These are phyloP conservation scores for Ustilago loliicola DNA, from an alignment of 1,284 basidiomycete species.

Conservation along the genomic window DNA sequence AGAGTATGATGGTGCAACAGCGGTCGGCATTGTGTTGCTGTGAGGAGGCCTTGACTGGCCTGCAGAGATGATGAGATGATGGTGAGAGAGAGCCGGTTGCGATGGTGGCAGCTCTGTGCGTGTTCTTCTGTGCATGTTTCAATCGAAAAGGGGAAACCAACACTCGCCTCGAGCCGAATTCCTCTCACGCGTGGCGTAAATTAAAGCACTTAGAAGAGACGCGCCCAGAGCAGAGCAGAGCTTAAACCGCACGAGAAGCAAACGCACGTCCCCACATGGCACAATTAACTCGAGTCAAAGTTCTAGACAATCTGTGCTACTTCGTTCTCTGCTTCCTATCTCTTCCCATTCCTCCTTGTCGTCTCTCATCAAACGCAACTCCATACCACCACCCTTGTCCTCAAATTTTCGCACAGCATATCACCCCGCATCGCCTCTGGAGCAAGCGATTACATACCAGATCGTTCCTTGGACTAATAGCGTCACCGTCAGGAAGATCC, in stretches of 20 bases:
- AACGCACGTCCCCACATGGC: conserved; percentile 25
- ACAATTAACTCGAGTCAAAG: conserved; percentile 5
- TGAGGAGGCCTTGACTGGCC: background rate
- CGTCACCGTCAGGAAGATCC: background rate
- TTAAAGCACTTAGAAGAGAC: conserved; percentile 11
- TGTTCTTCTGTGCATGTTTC: background rate
- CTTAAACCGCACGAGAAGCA: conserved; percentile 33
- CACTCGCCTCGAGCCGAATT: background rate
- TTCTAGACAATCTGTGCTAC: conserved; percentile 5
- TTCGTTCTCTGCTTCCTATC: background rate
- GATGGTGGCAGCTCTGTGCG: background rate
- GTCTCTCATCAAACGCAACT: background rate
- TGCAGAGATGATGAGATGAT: background rate
- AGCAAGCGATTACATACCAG: too few species aligned
- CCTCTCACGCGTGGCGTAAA: conserved; percentile 39
- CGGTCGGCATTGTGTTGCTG: conserved; percentile 17
- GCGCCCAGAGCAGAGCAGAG: conserved; percentile 1
- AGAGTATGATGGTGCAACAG: conserved; percentile 16
- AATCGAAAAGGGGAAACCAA: background rate
- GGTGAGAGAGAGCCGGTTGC: background rate
- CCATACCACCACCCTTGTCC: background rate
- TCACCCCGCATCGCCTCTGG: background rate
- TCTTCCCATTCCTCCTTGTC: background rate
- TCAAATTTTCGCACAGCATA: too few species aligned
- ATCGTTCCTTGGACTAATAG: too few species aligned